Base-by-base conservation (phyloP, 768 basidiomycete species). In the Guyanaporus albipodus region DNA sequence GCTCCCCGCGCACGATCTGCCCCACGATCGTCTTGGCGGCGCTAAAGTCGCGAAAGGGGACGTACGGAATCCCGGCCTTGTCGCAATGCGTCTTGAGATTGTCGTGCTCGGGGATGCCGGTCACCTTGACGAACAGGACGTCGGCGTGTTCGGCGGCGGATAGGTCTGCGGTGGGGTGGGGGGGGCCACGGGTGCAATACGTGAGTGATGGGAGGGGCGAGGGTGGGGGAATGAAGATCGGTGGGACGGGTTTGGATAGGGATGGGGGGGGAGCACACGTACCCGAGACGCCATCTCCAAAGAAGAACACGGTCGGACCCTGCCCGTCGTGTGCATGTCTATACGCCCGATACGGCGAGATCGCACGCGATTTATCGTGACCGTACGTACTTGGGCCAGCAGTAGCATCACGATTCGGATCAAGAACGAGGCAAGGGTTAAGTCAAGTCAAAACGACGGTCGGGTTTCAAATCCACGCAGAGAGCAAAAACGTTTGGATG, bases 201-300 rank as follows among this genome's bases (percentile, higher is more conserved):
- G n/a, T n/a, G n/a, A n/a, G n/a, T n/a, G n/a, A n/a, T n/a, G n/a
- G n/a, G n/a, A n/a, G n/a, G 18, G 22, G 39, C 18, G n/a, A 12
- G 2, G 8, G 7, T 7, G 10, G 28, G 18, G 15, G 24, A 21
- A n/a, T 23, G 9, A 11, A 19, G 19, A 39, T 10, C n/a, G n/a
- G n/a, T n/a, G n/a, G n/a, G n/a, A n/a, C n/a, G n/a, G n/a, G n/a
- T n/a, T n/a, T n/a, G 8, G 8, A 38, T 7, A 4, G 27, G 14
- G 22, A 22, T 14, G 14, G n/a, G 17, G 17, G 38, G 23, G 44
- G 39, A 4, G 34, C n/a, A n/a, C n/a, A 69, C 78, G 33, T 48
- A 89, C 91, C 92, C 46, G 91, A 93, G 40, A 96, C 96, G 27
- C 96, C 96, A 63, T 99, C 96, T 0, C 96, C 96, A 53, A 96